These are phyloP conservation scores for Capsicum chinense DNA, from an alignment of 257 asterid genomes.

Conservation along the genomic window DNA sequence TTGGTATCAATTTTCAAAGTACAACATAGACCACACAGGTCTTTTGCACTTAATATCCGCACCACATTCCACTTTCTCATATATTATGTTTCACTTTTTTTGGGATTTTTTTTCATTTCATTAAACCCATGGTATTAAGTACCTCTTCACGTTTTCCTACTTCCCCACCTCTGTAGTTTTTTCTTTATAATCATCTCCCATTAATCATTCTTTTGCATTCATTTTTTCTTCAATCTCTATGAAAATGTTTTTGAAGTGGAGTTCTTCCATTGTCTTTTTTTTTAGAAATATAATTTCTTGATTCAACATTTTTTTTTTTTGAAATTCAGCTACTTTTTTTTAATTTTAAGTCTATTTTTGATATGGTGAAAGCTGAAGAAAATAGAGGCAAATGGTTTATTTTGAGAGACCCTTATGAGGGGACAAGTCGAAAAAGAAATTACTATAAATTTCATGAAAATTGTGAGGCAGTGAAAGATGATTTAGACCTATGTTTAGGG, in stretches of 20 bases:
- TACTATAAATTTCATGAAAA: too few relatives aligned
- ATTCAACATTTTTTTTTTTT: neutral
- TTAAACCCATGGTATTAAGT: neutral
- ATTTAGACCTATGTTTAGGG: slow-evolving; percentile 67
- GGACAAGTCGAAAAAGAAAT: neutral
- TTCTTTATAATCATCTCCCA: neutral
- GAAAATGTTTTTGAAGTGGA: neutral
- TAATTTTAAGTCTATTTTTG: neutral
- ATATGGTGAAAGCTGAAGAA: slow-evolving; percentile 46
- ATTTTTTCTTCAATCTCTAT: neutral
- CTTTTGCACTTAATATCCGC: too few relatives aligned
- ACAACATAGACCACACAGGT: slow-evolving; percentile 55
- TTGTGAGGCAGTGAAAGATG: neutral
- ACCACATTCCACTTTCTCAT: slow-evolving; percentile 51
- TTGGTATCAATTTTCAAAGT: slow-evolving; percentile 33
- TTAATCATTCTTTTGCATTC: neutral
- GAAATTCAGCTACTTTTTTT: slow-evolving; percentile 18
- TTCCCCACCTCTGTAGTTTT: neutral
- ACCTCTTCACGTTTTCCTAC: neutral
- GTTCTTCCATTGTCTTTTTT: neutral
- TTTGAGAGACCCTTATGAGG: slow-evolving; percentile 38
- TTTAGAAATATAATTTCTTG: neutral
- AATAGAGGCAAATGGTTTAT: slow-evolving; percentile 23
- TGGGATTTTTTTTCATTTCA: slow-evolving; percentile 45
- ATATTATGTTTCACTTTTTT: slow-evolving; percentile 39